Evolutionary conservation across 148 eudicot species (phyloP), one percentile per base, ranked within the genome.

Genomic region (Heliamphora exappendiculata): DNA sequence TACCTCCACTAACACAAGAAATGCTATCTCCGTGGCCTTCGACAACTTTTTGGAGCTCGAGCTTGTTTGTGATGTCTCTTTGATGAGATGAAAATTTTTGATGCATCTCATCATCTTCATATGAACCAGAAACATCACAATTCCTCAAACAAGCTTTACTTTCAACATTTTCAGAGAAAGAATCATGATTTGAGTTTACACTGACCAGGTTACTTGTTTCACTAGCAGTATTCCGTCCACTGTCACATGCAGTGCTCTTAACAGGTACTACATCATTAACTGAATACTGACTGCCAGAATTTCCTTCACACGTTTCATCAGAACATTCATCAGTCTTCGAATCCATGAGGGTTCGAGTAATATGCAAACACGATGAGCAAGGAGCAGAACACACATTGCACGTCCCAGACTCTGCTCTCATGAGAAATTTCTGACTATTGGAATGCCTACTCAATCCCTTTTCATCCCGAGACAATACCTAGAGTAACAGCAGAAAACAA

Each of bases 311-410:
- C 72, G 85, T 79, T 62, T 87, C 87, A 70, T 76, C 85, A 73
- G 81, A 81, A 79, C 36, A 72, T 78, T 78, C 87, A 68, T 86
- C 89, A 71, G 76, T 73, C 80, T 81, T 86, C 55, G 78, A 80
- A 70, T 68, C 83, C 85, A 80, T 83, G 28, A 77, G 64, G 76
- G 68, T 70, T 78, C 60, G 72, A 33, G 74, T 70, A 60, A 39
- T 71, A 82, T 78, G 89, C 75, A 82, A 74, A 77, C 87, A 85
- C 68, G 88, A 87, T 1, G 84, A 74, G 69, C 88, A 83, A 76
- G 83, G 81, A 36, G 84, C 81, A 45, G 83, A 80, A 79, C 83
- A 87, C 70, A 87, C 84, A 65, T 79, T 81, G 72, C 90, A 87
- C 53, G 75, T 42, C 51, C 84, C 83, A 72, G 79, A 75, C 53